These are phyloP conservation scores for Mortierella sp. DNA, from an alignment of 371 early-diverging fungal genomes.

Conservation along the genomic window DNA sequence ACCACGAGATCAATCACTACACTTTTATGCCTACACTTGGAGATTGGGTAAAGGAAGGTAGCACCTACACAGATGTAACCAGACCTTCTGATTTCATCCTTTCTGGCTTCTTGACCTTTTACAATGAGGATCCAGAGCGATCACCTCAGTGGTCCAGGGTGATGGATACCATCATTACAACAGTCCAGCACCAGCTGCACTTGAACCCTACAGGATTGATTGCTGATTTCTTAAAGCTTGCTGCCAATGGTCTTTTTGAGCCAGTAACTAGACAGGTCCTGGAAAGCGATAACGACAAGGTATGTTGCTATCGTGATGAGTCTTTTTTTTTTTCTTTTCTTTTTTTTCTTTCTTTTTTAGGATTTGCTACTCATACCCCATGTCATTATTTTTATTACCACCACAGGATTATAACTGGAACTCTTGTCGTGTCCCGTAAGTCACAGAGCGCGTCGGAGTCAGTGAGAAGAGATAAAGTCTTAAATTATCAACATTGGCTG, in stretches of 20 bases:
- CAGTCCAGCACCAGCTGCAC: constrained; percentile 57
- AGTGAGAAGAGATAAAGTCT: background rate
- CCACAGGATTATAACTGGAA: constrained; percentile 56
- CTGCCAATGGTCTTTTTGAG: constrained; percentile 59
- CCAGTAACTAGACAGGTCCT: constrained; percentile 64
- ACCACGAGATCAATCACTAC: constrained; percentile 67
- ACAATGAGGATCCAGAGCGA: constrained; percentile 67
- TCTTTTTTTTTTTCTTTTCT: background rate
- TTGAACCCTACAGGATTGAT: constrained; percentile 71
- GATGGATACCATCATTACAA: constrained; percentile 63
- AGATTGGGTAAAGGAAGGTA: constrained; percentile 73
- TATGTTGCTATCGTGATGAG: background rate
- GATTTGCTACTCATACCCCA: background rate
- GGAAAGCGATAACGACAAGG: constrained; percentile 56
- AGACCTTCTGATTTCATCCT: constrained; percentile 74
- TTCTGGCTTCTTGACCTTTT: constrained; percentile 68
- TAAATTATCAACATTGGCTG: background rate
- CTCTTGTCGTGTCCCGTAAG: constrained; percentile 58
- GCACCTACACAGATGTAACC: constrained; percentile 59
- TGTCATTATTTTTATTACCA: too few species aligned
- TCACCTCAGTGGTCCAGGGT: constrained; percentile 66
- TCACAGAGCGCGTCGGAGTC: background rate
- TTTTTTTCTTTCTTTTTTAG: too few species aligned
- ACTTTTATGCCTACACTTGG: constrained; percentile 71
- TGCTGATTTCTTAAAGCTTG: constrained; percentile 69